These are phyloP conservation scores for Pisolithus tinctorius DNA, from an alignment of 768 basidiomycete species.

Conservation along the genomic window DNA sequence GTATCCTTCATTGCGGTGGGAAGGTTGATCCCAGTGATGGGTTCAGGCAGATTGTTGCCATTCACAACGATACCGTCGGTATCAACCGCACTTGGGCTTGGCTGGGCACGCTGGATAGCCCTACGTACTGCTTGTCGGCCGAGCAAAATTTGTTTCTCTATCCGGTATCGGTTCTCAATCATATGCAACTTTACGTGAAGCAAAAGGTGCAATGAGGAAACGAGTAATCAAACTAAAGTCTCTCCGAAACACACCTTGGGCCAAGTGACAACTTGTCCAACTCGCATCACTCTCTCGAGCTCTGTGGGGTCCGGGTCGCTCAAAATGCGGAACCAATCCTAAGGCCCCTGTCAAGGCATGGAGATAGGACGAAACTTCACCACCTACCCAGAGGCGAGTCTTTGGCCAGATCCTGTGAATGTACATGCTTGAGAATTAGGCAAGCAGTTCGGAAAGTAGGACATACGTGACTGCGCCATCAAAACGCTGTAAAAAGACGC, in stretches of 20 bases:
- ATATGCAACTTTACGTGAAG: conserved; percentile 65
- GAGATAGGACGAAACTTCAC: conserved; percentile 1
- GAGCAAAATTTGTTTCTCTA: conserved; percentile 77
- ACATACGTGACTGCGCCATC: conserved; percentile 83
- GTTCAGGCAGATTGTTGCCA: conserved; percentile 15
- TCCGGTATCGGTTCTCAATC: conserved; percentile 81
- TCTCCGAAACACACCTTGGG: conserved; percentile 61
- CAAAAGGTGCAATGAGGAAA: not conserved
- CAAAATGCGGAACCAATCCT: conserved; percentile 83
- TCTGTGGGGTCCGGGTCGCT: conserved; percentile 79
- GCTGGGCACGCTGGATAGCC: conserved; percentile 35
- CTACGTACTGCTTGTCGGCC: conserved; percentile 71
- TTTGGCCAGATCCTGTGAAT: conserved; percentile 71
- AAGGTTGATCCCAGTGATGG: conserved; percentile 16
- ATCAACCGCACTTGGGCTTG: conserved; percentile 16
- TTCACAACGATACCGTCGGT: conserved; percentile 17
- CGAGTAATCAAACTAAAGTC: not conserved
- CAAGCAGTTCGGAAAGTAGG: conserved; percentile 3
- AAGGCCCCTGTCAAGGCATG: not conserved
- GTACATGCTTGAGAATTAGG: conserved; percentile 11
- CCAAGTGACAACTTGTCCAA: conserved; percentile 92
- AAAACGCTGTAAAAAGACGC: conserved; percentile 92
- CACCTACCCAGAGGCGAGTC: conserved; percentile 62
- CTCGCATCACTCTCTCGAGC: conserved; percentile 78
- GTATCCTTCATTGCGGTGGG: conserved; percentile 26